A percentile compares a stretch with the other conserved stretches of the same genome.
These are phyloP conservation scores for Chara braunii DNA, from an alignment of 139 green algal species.

Conservation along the genomic window DNA sequence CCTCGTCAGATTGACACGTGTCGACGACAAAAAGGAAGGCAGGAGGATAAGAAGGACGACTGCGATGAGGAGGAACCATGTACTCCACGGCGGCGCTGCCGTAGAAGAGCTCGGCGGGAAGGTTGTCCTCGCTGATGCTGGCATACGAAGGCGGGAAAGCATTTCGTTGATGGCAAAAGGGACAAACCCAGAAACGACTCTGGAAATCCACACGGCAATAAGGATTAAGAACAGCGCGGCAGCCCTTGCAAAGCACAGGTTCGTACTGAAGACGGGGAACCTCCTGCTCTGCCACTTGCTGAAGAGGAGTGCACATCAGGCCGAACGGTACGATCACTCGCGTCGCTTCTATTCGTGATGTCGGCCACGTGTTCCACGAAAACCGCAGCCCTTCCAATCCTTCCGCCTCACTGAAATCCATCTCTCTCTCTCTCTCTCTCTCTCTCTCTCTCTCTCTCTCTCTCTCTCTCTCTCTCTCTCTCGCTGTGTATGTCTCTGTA, in stretches of 20 bases:
- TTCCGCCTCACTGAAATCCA: constrained; percentile 34
- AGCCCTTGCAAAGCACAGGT: constrained; percentile 46
- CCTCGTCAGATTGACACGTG: constrained; percentile 39
- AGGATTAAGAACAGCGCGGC: constrained; percentile 51
- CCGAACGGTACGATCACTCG: constrained; percentile 34
- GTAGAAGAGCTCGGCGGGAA: constrained; percentile 59
- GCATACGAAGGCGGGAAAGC: constrained; percentile 52
- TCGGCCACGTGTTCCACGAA: constrained; percentile 37
- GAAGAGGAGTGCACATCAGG: constrained; percentile 29
- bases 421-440: no score
- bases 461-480: no score
- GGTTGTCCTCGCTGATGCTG: constrained; percentile 46
- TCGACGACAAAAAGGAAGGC: constrained; percentile 55
- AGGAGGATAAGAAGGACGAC: constrained; percentile 6
- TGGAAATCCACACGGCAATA: constrained; percentile 52
- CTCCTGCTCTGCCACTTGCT: constrained; percentile 1
- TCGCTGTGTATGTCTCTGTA: no score
- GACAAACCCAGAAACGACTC: constrained; percentile 48
- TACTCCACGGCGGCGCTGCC: constrained; percentile 51
- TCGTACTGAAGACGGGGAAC: constrained; percentile 43
- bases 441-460: no score
- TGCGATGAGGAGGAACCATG: constrained; percentile 14
- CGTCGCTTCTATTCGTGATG: constrained; percentile 24
- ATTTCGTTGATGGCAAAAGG: constrained; percentile 52
- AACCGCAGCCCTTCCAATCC: constrained; percentile 33